Conservation (phyloP, 2,329 filamentous ascomycete species). For the Exutisphaerella laricina region DNA sequence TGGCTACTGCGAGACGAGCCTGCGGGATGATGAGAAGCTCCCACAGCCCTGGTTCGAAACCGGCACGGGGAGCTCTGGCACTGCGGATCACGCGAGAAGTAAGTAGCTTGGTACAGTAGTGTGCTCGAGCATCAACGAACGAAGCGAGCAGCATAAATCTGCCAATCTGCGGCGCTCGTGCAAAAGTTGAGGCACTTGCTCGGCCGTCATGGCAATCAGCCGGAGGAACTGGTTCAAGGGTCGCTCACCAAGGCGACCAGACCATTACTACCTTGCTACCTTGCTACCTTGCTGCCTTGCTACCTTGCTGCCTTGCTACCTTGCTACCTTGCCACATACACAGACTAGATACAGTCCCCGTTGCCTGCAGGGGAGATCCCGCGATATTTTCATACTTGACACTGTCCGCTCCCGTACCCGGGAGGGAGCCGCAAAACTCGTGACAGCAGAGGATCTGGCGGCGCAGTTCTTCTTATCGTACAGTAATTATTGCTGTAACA, state of each 20-base stretch:
- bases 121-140: conserved; percentile 9
- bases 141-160: conserved; percentile 9
- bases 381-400: conserved; percentile 5
- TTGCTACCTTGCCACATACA: not conserved
- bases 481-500: too few species aligned
- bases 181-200: conserved; percentile 9
- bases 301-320: too few species aligned
- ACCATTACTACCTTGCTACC: too few species aligned
- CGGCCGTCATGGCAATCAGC: conserved; percentile 4
- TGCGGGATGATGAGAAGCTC: conserved; percentile 12
- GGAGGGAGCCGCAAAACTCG: too few species aligned
- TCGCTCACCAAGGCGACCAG: too few species aligned
- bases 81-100: conserved; percentile 5
- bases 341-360: too few species aligned
- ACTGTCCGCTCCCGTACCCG: too few species aligned
- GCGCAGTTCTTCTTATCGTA: too few species aligned
- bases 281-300: too few species aligned
- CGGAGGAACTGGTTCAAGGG: not conserved
- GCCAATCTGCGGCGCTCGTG: conserved; percentile 4
- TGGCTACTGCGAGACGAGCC: conserved; percentile 6
- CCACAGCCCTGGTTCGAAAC: conserved; percentile 8
- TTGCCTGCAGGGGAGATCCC: conserved; percentile 7
- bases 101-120: too few species aligned
- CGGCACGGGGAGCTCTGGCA: conserved; percentile 10
- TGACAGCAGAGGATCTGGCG: too few species aligned